Evolutionary conservation across 371 early-diverging fungal species (phyloP), one percentile per base, ranked within the genome.

Genomic region (Lichtheimia ornata): DNA sequence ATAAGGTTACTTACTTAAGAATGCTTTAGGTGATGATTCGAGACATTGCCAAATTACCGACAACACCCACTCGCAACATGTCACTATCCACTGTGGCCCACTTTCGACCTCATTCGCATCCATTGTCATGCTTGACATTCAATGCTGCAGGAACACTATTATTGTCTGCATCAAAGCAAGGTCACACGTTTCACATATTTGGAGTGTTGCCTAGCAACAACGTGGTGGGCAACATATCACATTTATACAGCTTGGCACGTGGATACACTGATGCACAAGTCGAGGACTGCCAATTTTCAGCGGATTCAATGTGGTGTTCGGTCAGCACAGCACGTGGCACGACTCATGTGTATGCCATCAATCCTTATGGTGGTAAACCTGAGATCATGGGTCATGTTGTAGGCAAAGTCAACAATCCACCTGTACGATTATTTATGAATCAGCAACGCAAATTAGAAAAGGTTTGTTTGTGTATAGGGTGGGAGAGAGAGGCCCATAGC

Each of bases 281-380:
- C 14, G 90, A 89, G 59, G 84, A 88, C 57, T 83, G 89, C 50
- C 77, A 84, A 17, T 90, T 89, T 63, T 88, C 88, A 15, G 62
- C 73, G n/a, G 91, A 92, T 61, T 87, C 88, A 20, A 81, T 81
- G 44, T 94, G 94, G 94, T 83, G 90, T 50, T 87, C 87, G 0
- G 89, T 88, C 17, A 89, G 84, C 30, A 92, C 92, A 2, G 85
- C 87, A 1, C 74, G 88, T 53, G 94, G 94, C 5, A 94, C 94
- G 0, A 90, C 91, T 0, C 94, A 90, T 67, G 68, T 90, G 42
- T 90, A 85, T 62, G 84, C 85, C 1, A 84, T 89, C 53, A 89
- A 89, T 59, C 88, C 90, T 9, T 85, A 85, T 58, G 90, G 88
- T 50, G 88, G 88, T 0, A 78, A 79, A 24, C 81, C 88, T 11